A percentile compares a stretch with the other conserved stretches of the same genome.
Evolutionary conservation across 2,329 filamentous ascomycete species (phyloP).

Genomic region (Pezicula radicicola): DNA sequence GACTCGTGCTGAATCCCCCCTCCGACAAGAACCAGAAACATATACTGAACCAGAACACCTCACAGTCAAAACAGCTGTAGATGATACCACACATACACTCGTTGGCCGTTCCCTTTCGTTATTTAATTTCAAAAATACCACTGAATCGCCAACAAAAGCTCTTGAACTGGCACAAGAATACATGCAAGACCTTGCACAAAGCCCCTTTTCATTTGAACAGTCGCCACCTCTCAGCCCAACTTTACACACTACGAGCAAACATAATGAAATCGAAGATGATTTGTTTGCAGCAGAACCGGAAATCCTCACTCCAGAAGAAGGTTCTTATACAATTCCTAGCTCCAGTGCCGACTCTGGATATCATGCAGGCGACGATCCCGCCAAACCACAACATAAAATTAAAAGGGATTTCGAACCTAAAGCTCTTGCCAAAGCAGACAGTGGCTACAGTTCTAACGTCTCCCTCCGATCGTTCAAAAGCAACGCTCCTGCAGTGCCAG

Average conservation of each 20-base stretch:
- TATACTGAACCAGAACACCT: conserved; percentile 6
- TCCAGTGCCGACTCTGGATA: conserved; percentile 23
- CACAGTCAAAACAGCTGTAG: conserved; percentile 9
- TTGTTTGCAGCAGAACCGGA: conserved; percentile 35
- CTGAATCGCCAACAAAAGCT: conserved; percentile 16
- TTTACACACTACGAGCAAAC: conserved; percentile 45
- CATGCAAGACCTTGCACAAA: conserved; percentile 23
- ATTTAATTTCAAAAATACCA: conserved; percentile 12
- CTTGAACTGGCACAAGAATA: conserved; percentile 20
- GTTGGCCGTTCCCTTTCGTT: conserved; percentile 13
- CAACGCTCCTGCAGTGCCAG: conserved; percentile 10
- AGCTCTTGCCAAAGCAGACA: conserved; percentile 54
- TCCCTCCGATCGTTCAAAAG: conserved; percentile 50
- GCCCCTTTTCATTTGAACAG: conserved; percentile 33
- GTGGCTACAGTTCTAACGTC: conserved; percentile 58
- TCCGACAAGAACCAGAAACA: conserved; percentile 10
- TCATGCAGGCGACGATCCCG: conserved; percentile 5
- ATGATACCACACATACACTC: background rate
- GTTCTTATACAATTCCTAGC: background rate
- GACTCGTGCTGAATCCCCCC: conserved; percentile 16
- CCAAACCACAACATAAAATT: conserved; percentile 1
- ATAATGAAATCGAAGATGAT: conserved; percentile 44
- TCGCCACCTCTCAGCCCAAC: conserved; percentile 27
- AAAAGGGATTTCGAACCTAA: conserved; percentile 23
- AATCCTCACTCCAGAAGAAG: conserved; percentile 11